These are phyloP conservation scores for Musa itinerans DNA, from an alignment of 176 grass and related monocot genomes.

Conservation along the genomic window DNA sequence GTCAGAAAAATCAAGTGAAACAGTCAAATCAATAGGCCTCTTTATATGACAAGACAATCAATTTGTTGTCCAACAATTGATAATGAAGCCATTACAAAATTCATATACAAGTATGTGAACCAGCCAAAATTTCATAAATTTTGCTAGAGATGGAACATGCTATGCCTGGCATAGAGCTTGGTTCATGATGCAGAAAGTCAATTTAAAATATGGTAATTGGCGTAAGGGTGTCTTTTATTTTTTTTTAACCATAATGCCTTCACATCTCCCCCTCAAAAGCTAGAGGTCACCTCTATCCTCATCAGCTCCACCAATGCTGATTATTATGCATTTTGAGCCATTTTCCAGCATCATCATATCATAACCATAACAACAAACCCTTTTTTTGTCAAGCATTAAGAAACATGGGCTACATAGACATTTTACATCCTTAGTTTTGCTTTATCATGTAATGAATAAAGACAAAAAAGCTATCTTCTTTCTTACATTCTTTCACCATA, in stretches of 20 bases:
- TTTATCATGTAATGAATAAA: too few relatives aligned
- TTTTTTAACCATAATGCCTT: not conserved
- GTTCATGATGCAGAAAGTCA: not conserved
- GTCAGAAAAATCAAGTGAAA: not conserved
- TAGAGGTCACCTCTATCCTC: not conserved
- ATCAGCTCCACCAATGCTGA: not conserved
- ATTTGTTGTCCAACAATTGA: not conserved
- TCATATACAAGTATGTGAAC: not conserved
- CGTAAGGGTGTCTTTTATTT: too few relatives aligned
- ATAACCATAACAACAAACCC: too few relatives aligned
- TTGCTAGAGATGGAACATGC: not conserved
- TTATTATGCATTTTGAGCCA: too few relatives aligned
- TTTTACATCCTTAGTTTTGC: too few relatives aligned
- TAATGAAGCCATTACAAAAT: not conserved
- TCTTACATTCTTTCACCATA: too few relatives aligned
- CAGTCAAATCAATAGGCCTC: not conserved
- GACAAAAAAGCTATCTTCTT: too few relatives aligned
- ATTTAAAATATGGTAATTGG: not conserved
- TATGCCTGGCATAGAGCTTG: not conserved
- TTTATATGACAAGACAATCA: not conserved
- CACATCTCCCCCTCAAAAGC: not conserved
- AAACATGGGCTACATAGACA: too few relatives aligned
- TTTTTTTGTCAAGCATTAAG: too few relatives aligned
- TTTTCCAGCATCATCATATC: too few relatives aligned
- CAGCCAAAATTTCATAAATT: not conserved